Conservation (phyloP, 805 yeast genomes). For the Candida tallmaniae region DNA sequence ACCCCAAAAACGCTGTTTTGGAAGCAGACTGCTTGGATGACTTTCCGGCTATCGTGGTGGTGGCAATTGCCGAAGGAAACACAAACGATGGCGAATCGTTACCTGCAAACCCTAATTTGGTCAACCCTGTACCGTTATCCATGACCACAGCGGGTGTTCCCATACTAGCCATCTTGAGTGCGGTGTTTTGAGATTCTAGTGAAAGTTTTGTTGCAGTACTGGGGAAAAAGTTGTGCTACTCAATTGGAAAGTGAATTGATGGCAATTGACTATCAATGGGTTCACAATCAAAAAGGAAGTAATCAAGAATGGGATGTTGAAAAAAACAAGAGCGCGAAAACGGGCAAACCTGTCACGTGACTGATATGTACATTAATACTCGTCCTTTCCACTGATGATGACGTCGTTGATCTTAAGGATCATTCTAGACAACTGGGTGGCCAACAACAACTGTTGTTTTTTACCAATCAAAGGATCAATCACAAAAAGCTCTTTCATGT, state of each 20-base stretch:
- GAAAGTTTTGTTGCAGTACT: no score
- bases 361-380: conserved; percentile 40
- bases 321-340: no score
- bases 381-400: conserved; percentile 83
- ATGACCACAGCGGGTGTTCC: conserved; percentile 92
- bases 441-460: conserved; percentile 90
- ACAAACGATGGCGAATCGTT: conserved; percentile 97
- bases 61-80: conserved; percentile 94
- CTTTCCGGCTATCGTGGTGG: conserved; percentile 49
- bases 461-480: conserved; percentile 97
- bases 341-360: no score
- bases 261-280: no score
- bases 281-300: no score
- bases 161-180: conserved; percentile 50
- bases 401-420: conserved; percentile 95
- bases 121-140: conserved; percentile 98
- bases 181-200: no score
- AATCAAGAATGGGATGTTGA: no score
- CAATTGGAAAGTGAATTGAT: no score
- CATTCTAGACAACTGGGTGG: conserved; percentile 98
- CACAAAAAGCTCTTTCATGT: conserved; percentile 91
- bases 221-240: no score
- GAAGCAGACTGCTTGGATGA: conserved; percentile 39
- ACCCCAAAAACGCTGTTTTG: conserved; percentile 32
- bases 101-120: conserved; percentile 97